Percentiles rank a stretch among this genome's conserved stretches.
phyloP scores from a whole-genome alignment of 1,284 basidiomycete genomes.

The Sporisorium scitamineum region DNA sequence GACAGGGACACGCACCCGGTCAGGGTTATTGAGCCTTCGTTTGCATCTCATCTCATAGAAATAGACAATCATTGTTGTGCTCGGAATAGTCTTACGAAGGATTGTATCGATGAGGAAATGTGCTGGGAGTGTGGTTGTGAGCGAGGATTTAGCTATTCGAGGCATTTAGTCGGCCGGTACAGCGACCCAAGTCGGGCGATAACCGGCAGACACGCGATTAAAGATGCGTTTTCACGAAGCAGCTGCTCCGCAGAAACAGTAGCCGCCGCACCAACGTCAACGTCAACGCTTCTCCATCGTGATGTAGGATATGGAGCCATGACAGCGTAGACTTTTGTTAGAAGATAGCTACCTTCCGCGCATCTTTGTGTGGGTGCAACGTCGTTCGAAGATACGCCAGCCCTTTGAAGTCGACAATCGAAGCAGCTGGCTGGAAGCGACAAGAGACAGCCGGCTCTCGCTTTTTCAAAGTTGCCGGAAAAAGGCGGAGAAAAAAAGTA shows the following conservation, averaged over 20 bases:
- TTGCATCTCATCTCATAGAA: background rate
- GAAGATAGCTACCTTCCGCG: too few relatives aligned
- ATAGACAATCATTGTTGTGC: background rate
- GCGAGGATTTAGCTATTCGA: too few relatives aligned
- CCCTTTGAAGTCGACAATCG: background rate
- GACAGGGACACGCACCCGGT: background rate
- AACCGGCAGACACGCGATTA: slow-evolving; percentile 2
- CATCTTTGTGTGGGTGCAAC: too few relatives aligned
- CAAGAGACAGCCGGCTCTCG: background rate
- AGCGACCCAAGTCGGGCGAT: slow-evolving; percentile 3
- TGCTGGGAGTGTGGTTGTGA: background rate
- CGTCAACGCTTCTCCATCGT: too few relatives aligned
- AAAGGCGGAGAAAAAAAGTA: slow-evolving; percentile 10
- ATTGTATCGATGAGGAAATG: background rate
- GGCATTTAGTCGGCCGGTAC: slow-evolving; percentile 15
- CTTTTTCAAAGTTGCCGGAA: slow-evolving; percentile 12
- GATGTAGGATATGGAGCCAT: too few relatives aligned
- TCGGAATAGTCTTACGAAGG: too few relatives aligned
- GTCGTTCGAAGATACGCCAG: background rate
- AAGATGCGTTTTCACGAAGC: slow-evolving; percentile 4
- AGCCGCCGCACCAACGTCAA: background rate
- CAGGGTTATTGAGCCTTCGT: slow-evolving; percentile 14
- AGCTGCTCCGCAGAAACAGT: background rate
- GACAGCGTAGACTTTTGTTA: too few relatives aligned
- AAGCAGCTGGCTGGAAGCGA: background rate